Evolutionary conservation across 805 yeast species (phyloP), one percentile per base, ranked within the genome.

Genomic region (Brettanomyces custersianus): DNA sequence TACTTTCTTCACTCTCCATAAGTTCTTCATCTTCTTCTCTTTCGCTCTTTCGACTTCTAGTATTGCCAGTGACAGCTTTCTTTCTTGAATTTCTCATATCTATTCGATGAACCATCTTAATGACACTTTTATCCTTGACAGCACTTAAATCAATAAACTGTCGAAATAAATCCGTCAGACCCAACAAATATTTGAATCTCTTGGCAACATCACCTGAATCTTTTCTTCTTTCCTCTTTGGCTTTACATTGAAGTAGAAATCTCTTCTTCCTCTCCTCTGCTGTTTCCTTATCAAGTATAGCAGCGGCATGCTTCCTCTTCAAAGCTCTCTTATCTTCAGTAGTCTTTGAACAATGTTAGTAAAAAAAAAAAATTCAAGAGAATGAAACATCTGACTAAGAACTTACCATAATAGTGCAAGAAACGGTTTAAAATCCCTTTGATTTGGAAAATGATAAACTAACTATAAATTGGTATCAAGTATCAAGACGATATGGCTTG

Each of bases 11-110:
- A 39, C 82, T 95, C 38, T 77, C 74, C 51, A 90, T 68, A 39
- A 90, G 67, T 56, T 90, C 96, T 3, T 86, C 94, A 56, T 90
- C 97, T 59, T 90, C 98, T 57, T 90, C 96, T 58, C 85, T 81
- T 59, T 92, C 97, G 0, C 95, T 77, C 51, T 88, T 92, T 44
- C 96, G 71, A 37, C 83, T 76, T 33, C 92, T 77, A 20, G 38
- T 33, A 18, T 36, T 40, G 10, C 44, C 20, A 7, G 40, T 23
- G 15, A 63, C 43, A 40, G 24, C 45, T 37, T 35, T 46, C 34
- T 57, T 59, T 26, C 60, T 54, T 18, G 66, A 66, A 20, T 59
- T 54, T 40, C 73, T 66, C 19, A 60, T 59, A 46, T 80, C 87
- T 20, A 76, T 63, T 33, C 68, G 70, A 44, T 72, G 67, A 38